A percentile compares a stretch with the other conserved stretches of the same genome.
Conservation (phyloP, 345 rosid species). For the Boechera retrofracta region DNA sequence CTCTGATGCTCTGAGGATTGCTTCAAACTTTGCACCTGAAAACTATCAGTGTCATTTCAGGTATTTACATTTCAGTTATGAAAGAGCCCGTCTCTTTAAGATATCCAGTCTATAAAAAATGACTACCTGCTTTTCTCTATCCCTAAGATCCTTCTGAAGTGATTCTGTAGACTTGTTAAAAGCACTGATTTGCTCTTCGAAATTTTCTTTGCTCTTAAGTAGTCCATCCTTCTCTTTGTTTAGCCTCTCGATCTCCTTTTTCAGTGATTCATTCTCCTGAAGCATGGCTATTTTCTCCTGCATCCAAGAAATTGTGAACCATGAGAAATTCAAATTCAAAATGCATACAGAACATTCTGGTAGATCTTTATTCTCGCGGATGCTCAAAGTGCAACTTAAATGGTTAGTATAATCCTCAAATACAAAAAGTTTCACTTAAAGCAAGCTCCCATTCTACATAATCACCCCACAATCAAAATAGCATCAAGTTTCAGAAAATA, state of each 20-base stretch:
- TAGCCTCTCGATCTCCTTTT: constrained; percentile 62
- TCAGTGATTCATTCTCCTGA: constrained; percentile 68
- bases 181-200: constrained; percentile 73
- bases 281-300: constrained; percentile 97
- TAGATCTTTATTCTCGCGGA: background rate
- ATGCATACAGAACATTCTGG: constrained; percentile 14
- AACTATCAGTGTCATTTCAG: constrained; percentile 38
- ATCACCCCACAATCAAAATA: constrained; percentile 16
- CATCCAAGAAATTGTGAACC: constrained; percentile 35
- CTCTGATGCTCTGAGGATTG: constrained; percentile 73
- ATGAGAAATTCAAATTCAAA: constrained; percentile 31
- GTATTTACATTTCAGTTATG: constrained; percentile 33
- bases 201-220: constrained; percentile 62
- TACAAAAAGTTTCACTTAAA: constrained; percentile 7
- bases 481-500: constrained; percentile 8
- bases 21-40: constrained; percentile 80
- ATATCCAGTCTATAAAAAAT: constrained; percentile 35
- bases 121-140: constrained; percentile 81
- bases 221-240: constrained; percentile 63
- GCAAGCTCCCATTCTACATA: constrained; percentile 6
- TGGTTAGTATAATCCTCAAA: constrained; percentile 14
- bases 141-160: constrained; percentile 80
- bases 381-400: constrained; percentile 14
- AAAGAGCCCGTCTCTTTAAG: constrained; percentile 23
- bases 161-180: constrained; percentile 73